These are phyloP conservation scores for Phialocephala subalpina DNA, from an alignment of 2,329 filamentous ascomycete species.

Conservation along the genomic window DNA sequence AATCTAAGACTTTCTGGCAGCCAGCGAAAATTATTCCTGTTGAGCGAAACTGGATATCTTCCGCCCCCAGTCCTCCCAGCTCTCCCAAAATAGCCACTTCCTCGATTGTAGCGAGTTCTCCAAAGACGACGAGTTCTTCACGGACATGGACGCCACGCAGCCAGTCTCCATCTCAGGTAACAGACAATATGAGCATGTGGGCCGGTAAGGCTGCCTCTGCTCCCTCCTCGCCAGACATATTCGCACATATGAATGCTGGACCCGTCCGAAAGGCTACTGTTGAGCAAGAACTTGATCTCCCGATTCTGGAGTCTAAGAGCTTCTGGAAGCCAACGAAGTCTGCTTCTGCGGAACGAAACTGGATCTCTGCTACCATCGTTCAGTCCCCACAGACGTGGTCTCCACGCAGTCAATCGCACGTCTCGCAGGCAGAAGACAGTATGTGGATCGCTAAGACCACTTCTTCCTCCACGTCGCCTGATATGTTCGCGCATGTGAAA, in stretches of 20 bases:
- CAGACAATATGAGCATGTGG: constrained; percentile 23
- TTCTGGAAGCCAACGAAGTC: constrained; percentile 22
- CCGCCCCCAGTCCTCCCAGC: background rate
- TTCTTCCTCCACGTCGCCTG: constrained; percentile 10
- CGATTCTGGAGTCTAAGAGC: constrained; percentile 19
- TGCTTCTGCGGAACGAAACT: constrained; percentile 12
- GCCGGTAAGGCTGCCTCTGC: background rate
- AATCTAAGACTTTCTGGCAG: constrained; percentile 25
- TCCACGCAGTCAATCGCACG: constrained; percentile 1
- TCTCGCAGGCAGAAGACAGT: background rate
- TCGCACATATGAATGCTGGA: background rate
- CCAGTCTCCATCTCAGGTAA: background rate
- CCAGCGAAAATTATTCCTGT: constrained; percentile 6
- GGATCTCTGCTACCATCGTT: constrained; percentile 6
- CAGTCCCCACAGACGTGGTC: constrained; percentile 19
- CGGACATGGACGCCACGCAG: constrained; percentile 20
- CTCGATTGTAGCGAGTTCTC: background rate
- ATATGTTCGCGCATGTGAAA: constrained; percentile 32
- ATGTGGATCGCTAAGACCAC: constrained; percentile 24
- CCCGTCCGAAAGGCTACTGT: background rate
- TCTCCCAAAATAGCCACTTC: too few relatives aligned
- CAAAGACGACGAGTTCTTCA: background rate
- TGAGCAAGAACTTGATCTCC: constrained; percentile 10
- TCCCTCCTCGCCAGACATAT: constrained; percentile 8
- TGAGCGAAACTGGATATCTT: constrained; percentile 20